Conservation (phyloP, 352 stramenopile species). For the Plasmopara muralis region DNA sequence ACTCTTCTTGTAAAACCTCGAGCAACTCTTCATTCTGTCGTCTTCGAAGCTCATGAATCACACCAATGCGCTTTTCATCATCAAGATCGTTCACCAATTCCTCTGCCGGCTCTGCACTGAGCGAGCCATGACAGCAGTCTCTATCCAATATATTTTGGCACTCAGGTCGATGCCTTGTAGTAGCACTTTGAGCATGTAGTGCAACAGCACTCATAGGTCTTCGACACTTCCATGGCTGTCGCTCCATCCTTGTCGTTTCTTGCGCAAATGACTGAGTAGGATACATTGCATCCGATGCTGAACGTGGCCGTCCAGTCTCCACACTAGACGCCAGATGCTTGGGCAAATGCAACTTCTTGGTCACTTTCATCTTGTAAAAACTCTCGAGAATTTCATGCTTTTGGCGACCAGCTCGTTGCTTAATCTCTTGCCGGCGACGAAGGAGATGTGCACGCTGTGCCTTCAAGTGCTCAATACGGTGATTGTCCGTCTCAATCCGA, state of each 20-base stretch:
- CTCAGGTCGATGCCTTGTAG: slow-evolving; percentile 6
- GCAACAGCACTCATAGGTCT: slow-evolving; percentile 32
- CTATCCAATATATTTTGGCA: slow-evolving; percentile 5
- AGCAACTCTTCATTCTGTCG: slow-evolving; percentile 72
- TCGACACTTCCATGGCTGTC: slow-evolving; percentile 3
- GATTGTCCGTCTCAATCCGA: slow-evolving; percentile 60
- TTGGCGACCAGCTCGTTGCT: slow-evolving; percentile 45
- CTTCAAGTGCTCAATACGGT: slow-evolving; percentile 45
- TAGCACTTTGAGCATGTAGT: slow-evolving; percentile 18
- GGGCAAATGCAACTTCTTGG: slow-evolving; percentile 63
- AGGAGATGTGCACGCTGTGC: slow-evolving; percentile 49
- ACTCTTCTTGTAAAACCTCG: slow-evolving; percentile 63
- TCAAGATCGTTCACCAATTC: slow-evolving; percentile 1
- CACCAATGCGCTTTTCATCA: slow-evolving; percentile 16
- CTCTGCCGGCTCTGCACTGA: slow-evolving; percentile 16
- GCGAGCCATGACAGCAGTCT: slow-evolving; percentile 8
- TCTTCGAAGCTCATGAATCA: slow-evolving; percentile 48
- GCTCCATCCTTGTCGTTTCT: background rate
- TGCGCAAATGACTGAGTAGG: slow-evolving; percentile 23
- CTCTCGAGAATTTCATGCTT: slow-evolving; percentile 72
- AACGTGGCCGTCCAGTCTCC: slow-evolving; percentile 25
- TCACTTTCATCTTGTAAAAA: slow-evolving; percentile 81
- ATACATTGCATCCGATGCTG: slow-evolving; percentile 23
- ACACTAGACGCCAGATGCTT: slow-evolving; percentile 39
- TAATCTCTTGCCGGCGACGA: slow-evolving; percentile 56